Evolutionary conservation across 202 grass and related monocot genomes (phyloP), one percentile per base, ranked within the genome.

Genomic region (Digitaria exilis): DNA sequence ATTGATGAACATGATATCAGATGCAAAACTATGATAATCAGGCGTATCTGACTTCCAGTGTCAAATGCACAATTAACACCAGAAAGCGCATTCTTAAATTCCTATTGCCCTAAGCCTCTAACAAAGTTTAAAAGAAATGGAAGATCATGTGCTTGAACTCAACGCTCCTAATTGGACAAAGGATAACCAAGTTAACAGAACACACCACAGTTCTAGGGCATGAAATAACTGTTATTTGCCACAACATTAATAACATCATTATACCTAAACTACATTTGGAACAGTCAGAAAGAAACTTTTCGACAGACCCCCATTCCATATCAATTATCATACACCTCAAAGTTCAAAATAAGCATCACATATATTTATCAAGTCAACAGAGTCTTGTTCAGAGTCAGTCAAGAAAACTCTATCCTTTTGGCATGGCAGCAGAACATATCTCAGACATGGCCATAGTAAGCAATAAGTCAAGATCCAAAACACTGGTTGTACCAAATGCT

Each of bases 91-190:
- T 57, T 16, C 31, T 59, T n/a, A 41, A 69, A 29, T 75, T 46
- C 26, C 58, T 58, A 46, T 21, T 75, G 49, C 14, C 29, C 48
- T 25, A 61, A 59, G 26, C 28, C 31, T 60, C 3, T 9, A 80
- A 74, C 32, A 32, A 60, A 50, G 18, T 74, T 73, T 26, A 83
- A 88, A 46, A 9, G 45, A 71, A 76, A 21, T 76, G 28, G 84
- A 63, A 46, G 17, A 71, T 24, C 34, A 55, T 19, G 26, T 41
- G 28, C 2, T 13, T 52, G 29, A 56, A 77, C 0, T 48, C 24
- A 81, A 44, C 9, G 2, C 26, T 71, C 14, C 41, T 48, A 85
- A 30, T 50, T 35, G 22, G 49, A 29, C 0, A 78, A 81, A 70
- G 69, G 2, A n/a, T 9, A 69, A 0, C 10, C 2, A 21, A 24